phyloP scores from a whole-genome alignment of 345 rosid species.

The Iberis pinnata region DNA sequence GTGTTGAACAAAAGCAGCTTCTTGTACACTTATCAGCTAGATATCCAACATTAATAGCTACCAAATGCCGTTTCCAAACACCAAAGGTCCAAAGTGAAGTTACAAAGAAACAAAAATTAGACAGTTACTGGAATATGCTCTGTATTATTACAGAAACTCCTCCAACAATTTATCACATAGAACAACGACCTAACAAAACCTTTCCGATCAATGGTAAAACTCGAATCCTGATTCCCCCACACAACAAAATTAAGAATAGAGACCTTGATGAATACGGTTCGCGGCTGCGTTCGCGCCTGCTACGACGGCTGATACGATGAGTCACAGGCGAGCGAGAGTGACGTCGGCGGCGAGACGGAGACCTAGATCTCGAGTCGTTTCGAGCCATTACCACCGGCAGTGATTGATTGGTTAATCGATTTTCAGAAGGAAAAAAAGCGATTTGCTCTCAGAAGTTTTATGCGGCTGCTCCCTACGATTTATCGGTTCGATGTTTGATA shows the following conservation, averaged over 20 bases:
- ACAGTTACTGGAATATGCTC: not conserved
- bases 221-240: not conserved
- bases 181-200: not conserved
- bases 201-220: not conserved
- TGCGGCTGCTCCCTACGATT: not conserved
- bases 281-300: conserved; percentile 39
- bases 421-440: not conserved
- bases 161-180: no score
- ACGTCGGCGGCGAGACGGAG: conserved; percentile 60
- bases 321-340: conserved; percentile 32
- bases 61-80: not conserved
- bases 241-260: conserved; percentile 3
- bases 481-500: not conserved
- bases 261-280: conserved; percentile 32
- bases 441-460: no score
- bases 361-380: conserved; percentile 48
- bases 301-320: conserved; percentile 37
- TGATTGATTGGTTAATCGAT: not conserved
- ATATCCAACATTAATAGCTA: not conserved
- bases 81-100: not conserved
- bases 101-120: not conserved
- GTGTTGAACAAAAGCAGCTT: conserved; percentile 39
- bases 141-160: no score
- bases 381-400: conserved; percentile 35
- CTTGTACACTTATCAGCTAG: conserved; percentile 30